Conservation (phyloP, 2,329 filamentous ascomycete species). For the Blumeria hordei region DNA sequence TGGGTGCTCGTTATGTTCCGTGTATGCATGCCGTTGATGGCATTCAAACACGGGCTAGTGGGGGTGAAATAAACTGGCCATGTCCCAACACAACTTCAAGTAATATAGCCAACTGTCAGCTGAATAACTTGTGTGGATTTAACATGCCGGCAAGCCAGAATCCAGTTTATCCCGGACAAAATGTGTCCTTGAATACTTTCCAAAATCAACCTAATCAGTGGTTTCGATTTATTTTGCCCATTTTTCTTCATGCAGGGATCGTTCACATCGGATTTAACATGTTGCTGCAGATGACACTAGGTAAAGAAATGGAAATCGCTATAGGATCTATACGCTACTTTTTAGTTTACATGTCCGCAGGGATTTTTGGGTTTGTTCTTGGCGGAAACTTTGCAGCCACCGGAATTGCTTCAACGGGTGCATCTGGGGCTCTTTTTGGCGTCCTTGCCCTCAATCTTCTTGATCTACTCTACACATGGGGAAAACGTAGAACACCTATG, state of each 20-base stretch:
- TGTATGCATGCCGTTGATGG: slow-evolving; percentile 74
- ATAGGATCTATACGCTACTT: slow-evolving; percentile 78
- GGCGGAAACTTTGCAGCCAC: slow-evolving; percentile 80
- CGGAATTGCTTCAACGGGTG: slow-evolving; percentile 63
- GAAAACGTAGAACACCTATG: slow-evolving; percentile 47
- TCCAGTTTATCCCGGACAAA: slow-evolving; percentile 20
- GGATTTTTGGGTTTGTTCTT: slow-evolving; percentile 89
- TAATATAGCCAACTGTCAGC: slow-evolving; percentile 35
- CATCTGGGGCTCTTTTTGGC: slow-evolving; percentile 76
- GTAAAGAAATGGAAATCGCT: slow-evolving; percentile 72
- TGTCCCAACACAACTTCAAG: slow-evolving; percentile 58
- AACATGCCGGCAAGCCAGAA: slow-evolving; percentile 18
- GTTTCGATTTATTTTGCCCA: slow-evolving; percentile 88
- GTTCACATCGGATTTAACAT: slow-evolving; percentile 95
- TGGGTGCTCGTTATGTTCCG: slow-evolving; percentile 77
- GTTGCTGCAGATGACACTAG: slow-evolving; percentile 71
- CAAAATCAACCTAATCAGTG: slow-evolving; percentile 54
- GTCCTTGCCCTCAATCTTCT: slow-evolving; percentile 72
- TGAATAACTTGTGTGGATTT: slow-evolving; percentile 70
- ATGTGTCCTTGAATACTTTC: slow-evolving; percentile 15
- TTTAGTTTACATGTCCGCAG: slow-evolving; percentile 70
- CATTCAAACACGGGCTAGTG: slow-evolving; percentile 27
- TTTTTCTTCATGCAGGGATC: slow-evolving; percentile 83
- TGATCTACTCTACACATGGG: slow-evolving; percentile 85
- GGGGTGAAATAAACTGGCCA: slow-evolving; percentile 32